These are phyloP conservation scores for Penicillium canariense DNA, from an alignment of 495 filamentous ascomycete species.

Conservation along the genomic window DNA sequence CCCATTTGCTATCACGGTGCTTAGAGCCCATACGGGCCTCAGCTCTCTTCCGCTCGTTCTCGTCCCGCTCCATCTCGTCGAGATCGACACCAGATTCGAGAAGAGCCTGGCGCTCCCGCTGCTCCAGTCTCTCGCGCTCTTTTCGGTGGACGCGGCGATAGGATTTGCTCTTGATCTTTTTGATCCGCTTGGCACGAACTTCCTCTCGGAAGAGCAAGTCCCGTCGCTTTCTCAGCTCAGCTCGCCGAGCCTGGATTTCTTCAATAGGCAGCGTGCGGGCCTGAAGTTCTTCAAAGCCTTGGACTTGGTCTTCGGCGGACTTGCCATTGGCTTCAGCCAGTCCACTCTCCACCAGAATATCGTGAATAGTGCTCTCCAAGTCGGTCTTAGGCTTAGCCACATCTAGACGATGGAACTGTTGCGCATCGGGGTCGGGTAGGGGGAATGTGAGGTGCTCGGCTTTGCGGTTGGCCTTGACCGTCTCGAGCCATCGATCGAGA, in stretches of 20 bases:
- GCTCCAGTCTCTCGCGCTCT: conserved; percentile 69
- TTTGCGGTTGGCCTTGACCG: conserved; percentile 87
- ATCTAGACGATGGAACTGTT: conserved; percentile 45
- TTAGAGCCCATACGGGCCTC: conserved; percentile 85
- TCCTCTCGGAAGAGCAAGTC: conserved; percentile 92
- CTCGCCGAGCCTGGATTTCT: conserved; percentile 70
- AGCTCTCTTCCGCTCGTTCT: conserved; percentile 74
- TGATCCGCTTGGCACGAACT: conserved; percentile 82
- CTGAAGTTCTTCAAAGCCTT: conserved; percentile 68
- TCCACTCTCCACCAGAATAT: conserved; percentile 85
- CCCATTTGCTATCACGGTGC: conserved; percentile 92
- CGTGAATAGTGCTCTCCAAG: conserved; percentile 78
- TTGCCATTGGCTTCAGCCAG: conserved; percentile 58
- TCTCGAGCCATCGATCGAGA: conserved; percentile 86
- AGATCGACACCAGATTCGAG: conserved; percentile 63
- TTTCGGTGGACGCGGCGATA: conserved; percentile 90
- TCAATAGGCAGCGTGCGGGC: conserved; percentile 62
- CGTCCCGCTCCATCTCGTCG: conserved; percentile 76
- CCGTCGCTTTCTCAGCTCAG: conserved; percentile 73
- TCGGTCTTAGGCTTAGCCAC: conserved; percentile 64
- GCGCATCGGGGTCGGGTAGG: conserved; percentile 65
- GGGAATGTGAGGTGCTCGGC: conserved; percentile 94
- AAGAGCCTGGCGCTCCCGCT: conserved; percentile 68
- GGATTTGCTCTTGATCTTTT: conserved; percentile 96
- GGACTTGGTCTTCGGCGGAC: conserved; percentile 61